Conservation (phyloP, 1,139 yeast species). For the Candida sanyaensis region DNA sequence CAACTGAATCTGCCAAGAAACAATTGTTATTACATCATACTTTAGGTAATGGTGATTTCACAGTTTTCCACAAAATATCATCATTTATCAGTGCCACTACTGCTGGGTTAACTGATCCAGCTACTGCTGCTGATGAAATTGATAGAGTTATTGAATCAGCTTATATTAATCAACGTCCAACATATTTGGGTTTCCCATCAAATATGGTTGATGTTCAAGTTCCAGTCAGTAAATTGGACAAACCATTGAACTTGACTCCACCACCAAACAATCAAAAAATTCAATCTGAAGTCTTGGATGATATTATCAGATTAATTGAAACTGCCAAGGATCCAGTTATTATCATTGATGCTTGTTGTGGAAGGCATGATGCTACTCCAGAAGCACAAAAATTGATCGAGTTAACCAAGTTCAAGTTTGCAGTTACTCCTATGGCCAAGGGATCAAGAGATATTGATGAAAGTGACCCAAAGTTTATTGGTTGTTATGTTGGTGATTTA, state of each 20-base stretch:
- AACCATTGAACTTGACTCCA: constrained; percentile 64
- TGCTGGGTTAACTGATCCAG: constrained; percentile 61
- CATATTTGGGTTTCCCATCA: constrained; percentile 80
- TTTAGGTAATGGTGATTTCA: constrained; percentile 48
- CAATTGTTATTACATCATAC: constrained; percentile 46
- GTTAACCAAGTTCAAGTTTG: constrained; percentile 77
- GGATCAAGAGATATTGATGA: constrained; percentile 70
- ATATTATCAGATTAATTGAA: constrained; percentile 52
- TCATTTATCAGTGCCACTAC: constrained; percentile 68
- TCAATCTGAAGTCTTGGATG: constrained; percentile 69
- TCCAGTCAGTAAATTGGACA: constrained; percentile 55
- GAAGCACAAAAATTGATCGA: constrained; percentile 67
- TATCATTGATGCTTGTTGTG: constrained; percentile 85
- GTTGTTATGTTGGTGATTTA: constrained; percentile 20
- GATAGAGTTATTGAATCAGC: constrained; percentile 78
- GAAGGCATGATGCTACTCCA: constrained; percentile 67
- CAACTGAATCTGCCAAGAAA: constrained; percentile 37
- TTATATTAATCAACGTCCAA: constrained; percentile 75
- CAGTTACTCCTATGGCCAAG: constrained; percentile 91
- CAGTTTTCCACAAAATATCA: constrained; percentile 52
- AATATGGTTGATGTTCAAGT: constrained; percentile 71
- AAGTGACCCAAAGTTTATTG: constrained; percentile 16
- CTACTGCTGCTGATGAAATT: constrained; percentile 65
- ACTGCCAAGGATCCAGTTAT: constrained; percentile 69
- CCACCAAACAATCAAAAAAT: constrained; percentile 68